Evolutionary conservation across 352 stramenopile genomes (phyloP).

Genomic region (Halophytophthora polymorphica): DNA sequence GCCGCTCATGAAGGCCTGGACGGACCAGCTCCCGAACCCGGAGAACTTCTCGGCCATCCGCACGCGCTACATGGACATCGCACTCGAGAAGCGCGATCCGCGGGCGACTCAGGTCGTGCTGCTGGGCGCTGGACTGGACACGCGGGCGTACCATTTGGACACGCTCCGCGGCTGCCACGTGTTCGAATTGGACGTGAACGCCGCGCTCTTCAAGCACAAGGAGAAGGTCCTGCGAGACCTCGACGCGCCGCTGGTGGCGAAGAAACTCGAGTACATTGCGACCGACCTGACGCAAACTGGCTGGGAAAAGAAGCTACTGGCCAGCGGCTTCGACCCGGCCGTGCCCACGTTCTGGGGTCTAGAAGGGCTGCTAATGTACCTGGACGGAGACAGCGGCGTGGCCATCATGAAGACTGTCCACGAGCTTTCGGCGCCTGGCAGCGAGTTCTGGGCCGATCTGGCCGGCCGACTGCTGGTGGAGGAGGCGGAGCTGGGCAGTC

Average conservation of each 20-base stretch:
- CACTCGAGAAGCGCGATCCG: slow-evolving; percentile 15
- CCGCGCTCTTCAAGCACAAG: slow-evolving; percentile 27
- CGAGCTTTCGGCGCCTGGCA: slow-evolving; percentile 18
- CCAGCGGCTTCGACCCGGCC: slow-evolving; percentile 18
- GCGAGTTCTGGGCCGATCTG: slow-evolving; percentile 32
- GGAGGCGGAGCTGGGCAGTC: slow-evolving; percentile 1
- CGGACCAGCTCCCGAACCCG: not conserved
- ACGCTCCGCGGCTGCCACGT: slow-evolving; percentile 18
- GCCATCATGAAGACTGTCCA: slow-evolving; percentile 31
- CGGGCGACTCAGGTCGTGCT: slow-evolving; percentile 33
- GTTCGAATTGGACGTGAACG: slow-evolving; percentile 25
- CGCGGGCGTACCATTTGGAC: slow-evolving; percentile 30
- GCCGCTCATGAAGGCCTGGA: too few species aligned
- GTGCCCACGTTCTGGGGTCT: slow-evolving; percentile 32
- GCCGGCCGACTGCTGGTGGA: slow-evolving; percentile 8
- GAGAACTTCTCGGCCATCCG: slow-evolving; percentile 18
- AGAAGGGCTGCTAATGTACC: slow-evolving; percentile 33
- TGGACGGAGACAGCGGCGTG: slow-evolving; percentile 17
- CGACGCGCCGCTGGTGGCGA: slow-evolving; percentile 13
- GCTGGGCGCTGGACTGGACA: slow-evolving; percentile 28
- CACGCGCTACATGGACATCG: slow-evolving; percentile 31
- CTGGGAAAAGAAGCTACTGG: slow-evolving; percentile 22
- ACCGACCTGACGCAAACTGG: slow-evolving; percentile 23
- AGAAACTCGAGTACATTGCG: slow-evolving; percentile 22
- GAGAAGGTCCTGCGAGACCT: slow-evolving; percentile 16